Conservation (phyloP, 1,284 basidiomycete species). For the Puccinia polysora region DNA sequence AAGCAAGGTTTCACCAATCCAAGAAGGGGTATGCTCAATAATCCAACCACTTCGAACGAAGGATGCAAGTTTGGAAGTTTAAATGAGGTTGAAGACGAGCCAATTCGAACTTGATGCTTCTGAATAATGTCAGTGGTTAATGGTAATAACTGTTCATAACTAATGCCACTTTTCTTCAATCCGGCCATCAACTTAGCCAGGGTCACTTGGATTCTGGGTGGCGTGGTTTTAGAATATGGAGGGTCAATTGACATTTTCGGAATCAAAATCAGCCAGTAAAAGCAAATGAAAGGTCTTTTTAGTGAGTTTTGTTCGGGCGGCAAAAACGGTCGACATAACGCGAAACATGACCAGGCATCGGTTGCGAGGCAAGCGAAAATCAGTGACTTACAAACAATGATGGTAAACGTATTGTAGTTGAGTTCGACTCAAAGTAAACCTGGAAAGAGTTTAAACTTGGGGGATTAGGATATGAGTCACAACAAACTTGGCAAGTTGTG, state of each 20-base stretch:
- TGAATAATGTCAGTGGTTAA: slow-evolving; percentile 12
- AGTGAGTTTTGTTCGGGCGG: too few species aligned
- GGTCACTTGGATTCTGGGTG: slow-evolving; percentile 31
- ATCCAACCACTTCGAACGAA: slow-evolving; percentile 14
- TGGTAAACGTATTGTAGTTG: slow-evolving; percentile 37
- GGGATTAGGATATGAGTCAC: neutral
- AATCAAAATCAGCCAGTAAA: too few species aligned
- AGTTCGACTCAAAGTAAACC: slow-evolving; percentile 26
- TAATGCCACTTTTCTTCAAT: neutral
- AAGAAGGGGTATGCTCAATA: slow-evolving; percentile 5
- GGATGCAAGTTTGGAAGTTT: slow-evolving; percentile 1
- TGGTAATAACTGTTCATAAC: slow-evolving; percentile 27
- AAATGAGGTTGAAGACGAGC: slow-evolving; percentile 8
- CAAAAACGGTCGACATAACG: too few species aligned
- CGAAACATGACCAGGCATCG: neutral
- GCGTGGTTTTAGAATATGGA: neutral
- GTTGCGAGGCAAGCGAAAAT: too few species aligned
- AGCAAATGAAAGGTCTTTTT: too few species aligned
- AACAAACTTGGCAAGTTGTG: neutral
- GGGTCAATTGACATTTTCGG: too few species aligned
- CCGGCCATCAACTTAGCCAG: slow-evolving; percentile 6
- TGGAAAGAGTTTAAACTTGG: too few species aligned
- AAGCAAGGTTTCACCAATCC: neutral
- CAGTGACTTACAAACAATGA: slow-evolving; percentile 24
- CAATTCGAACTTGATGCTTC: neutral